Evolutionary conservation across 495 filamentous ascomycete genomes (phyloP), one percentile per base, ranked within the genome.

Genomic region (Astrothelium macrocarpum): DNA sequence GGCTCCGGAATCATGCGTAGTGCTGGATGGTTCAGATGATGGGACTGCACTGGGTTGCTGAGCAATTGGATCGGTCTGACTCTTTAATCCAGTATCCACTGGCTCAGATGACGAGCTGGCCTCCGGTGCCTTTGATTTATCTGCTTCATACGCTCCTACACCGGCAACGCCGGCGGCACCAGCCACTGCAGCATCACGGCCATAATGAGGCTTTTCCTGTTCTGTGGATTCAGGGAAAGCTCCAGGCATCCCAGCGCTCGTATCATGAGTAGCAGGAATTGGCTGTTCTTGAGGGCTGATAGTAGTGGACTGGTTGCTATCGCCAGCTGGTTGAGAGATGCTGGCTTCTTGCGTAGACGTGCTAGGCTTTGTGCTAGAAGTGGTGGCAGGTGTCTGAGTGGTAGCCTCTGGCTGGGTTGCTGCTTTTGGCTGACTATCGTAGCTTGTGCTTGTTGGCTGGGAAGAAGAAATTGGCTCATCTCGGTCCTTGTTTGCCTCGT

Each of bases 401-500:
- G n/a, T 0, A 1, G 45, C 23, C 23, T 12, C 1, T 49, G 5
- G 45, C 23, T 49, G 45, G 11, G 45, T n/a, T 5, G 45, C 23
- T 20, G 45, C 16, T 12, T n/a, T 49, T 20, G 45, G 45, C 26
- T 28, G 31, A 4, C 10, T 36, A 36, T 16, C 59, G 2, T 18
- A 11, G n/a, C 5, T 60, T 25, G 26, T 39, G 18, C n/a, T 61
- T 12, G 53, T 34, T 34, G 62, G 45, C 1, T 49, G 45, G 5
- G 45, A 49, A 12, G 45, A 49, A 20, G n/a, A 49, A 49, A 12
- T 49, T 20, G 45, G 45, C 18, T 49, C 45, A 20, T 49, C 45
- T 49, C 53, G 64, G 23, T 49, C 34, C 61, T 61, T 59, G 62
- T 49, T 60, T 31, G 34, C 25, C 53, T 61, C 63, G 39, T 59